A percentile compares a stretch with the other conserved stretches of the same genome.
These are phyloP conservation scores for Tulasnella sp. DNA, from an alignment of 768 basidiomycete genomes.

Conservation along the genomic window DNA sequence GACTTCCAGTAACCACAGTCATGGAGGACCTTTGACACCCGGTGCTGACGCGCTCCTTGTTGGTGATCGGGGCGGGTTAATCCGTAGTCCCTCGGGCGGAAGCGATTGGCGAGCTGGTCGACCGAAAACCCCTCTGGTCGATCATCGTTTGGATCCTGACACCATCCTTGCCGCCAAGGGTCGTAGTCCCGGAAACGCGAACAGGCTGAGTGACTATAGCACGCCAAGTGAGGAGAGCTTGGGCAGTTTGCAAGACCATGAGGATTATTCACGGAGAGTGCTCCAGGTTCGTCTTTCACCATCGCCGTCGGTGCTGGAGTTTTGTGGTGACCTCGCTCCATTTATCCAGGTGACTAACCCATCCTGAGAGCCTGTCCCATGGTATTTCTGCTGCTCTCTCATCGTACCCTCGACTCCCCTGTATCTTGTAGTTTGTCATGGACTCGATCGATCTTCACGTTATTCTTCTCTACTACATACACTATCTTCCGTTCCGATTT, in stretches of 20 bases:
- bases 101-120: not conserved
- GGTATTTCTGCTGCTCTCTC: not conserved
- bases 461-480: not conserved
- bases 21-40: not conserved
- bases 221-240: constrained; percentile 18
- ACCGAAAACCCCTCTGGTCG: constrained; percentile 7
- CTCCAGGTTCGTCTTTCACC: constrained; percentile 9
- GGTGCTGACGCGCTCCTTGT: not conserved
- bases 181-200: not conserved
- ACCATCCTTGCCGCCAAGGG: constrained; percentile 8
- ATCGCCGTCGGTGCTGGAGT: not conserved
- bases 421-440: not conserved
- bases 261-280: constrained; percentile 19
- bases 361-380: not conserved
- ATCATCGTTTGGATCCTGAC: constrained; percentile 13
- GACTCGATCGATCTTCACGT: not conserved
- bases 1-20: not conserved
- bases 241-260: constrained; percentile 13
- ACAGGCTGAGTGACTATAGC: not conserved
- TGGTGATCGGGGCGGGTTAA: not conserved
- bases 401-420: not conserved
- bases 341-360: not conserved
- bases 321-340: not conserved
- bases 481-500: not conserved
- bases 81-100: not conserved